A percentile compares a stretch with the other conserved stretches of the same genome.
Evolutionary conservation across 179 eudicot species (phyloP).

Genomic region (Silene vulgaris): DNA sequence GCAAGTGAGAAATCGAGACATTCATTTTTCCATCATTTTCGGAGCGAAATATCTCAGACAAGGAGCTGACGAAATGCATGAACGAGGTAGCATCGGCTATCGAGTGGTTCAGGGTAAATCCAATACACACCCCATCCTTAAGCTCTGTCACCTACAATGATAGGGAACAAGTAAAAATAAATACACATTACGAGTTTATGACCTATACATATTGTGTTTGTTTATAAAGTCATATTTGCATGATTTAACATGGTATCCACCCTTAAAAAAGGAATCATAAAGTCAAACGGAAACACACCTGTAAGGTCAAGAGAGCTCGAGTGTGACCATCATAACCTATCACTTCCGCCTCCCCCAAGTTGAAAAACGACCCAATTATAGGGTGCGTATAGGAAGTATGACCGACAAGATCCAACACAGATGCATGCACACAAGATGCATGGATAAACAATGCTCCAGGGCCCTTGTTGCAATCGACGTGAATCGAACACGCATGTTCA

Average conservation of each 20-base stretch:
- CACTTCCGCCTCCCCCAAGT: neutral
- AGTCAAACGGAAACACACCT: neutral
- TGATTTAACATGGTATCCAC: too few relatives aligned
- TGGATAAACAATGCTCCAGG: slow-evolving; percentile 2
- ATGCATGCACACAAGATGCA: neutral
- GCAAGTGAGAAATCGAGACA: neutral
- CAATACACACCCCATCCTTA: neutral
- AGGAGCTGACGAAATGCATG: neutral
- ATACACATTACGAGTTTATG: too few relatives aligned
- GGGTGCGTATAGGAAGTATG: neutral
- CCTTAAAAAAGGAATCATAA: too few relatives aligned
- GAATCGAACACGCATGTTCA: slow-evolving; percentile 3
- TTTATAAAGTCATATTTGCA: too few relatives aligned
- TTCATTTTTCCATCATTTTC: neutral
- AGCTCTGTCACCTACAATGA: neutral
- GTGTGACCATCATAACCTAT: slow-evolving; percentile 15
- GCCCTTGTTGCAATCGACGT: slow-evolving; percentile 2
- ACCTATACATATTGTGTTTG: too few relatives aligned
- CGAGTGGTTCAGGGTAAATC: neutral
- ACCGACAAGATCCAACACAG: neutral
- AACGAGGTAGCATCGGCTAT: neutral
- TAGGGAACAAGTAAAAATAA: too few relatives aligned
- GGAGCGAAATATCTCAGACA: neutral
- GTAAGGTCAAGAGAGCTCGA: slow-evolving; percentile 8
- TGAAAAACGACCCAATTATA: neutral